Base-by-base conservation (phyloP, 208 protist species). In the Crithidia brevicula region DNA sequence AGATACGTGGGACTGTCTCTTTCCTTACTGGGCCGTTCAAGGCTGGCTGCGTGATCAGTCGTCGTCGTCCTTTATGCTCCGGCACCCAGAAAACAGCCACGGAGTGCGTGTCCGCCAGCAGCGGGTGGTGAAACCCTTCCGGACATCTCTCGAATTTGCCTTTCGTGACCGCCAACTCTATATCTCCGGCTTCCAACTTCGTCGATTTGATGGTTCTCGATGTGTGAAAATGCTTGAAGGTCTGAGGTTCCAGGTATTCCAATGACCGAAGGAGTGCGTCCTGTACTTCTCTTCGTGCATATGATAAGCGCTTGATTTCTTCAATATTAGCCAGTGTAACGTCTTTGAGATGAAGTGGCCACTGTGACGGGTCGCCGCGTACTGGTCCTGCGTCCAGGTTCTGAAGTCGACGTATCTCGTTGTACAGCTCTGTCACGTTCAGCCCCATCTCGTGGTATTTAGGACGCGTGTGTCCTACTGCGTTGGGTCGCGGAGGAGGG, bases 81-180 rank as follows among this genome's bases (percentile, higher is more conserved):
- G n/a, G 23, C 30, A 59, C 53, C 23, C 27, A 59, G 30, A 59
- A 59, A 11, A 59, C 53, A 7, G 28, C 36, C 11, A 59, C 53
- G 5, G 1, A 1, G 53, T 59, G 53, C 18, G 36, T 33, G 25
- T 25, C 18, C 15, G 25, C 27, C 22, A 33, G 6, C 10, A 45
- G 25, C 5, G 31, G 58, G 11, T 46, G 31, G n/a, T 30, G 7
- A 43, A 52, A 40, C 3, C 45, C 34, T 20, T 31, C 16, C 8
- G 47, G 36, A 43, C 58, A 64, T 18, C 4, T 40, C 18, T 52
- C 58, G 38, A 52, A 64, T 18, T 64, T 64, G 13, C 43, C 43
- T n/a, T 46, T 42, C 22, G 13, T 4, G 4, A 64, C 34, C 25
- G 58, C 40, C 25, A n/a, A n/a, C 28, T n/a, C 27, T 3, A 64